A percentile compares a stretch with the other conserved stretches of the same genome.
phyloP scores from a whole-genome alignment of 139 green algal genomes.

The Ettlia oleoabundans region DNA sequence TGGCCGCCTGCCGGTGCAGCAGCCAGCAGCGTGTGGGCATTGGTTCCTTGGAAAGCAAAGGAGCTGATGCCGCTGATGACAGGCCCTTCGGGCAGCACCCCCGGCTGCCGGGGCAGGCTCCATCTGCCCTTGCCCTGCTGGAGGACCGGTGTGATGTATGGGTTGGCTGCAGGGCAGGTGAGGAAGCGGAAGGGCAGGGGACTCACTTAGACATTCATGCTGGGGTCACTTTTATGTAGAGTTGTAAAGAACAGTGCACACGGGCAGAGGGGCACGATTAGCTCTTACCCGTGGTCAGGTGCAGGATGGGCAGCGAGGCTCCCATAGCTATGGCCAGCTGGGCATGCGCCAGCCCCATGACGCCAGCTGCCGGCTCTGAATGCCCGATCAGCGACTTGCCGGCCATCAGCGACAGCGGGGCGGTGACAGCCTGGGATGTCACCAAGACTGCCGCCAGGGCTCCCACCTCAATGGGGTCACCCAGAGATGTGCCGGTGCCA shows the following conservation, averaged over 20 bases:
- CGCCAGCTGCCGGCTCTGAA: slow-evolving; percentile 56
- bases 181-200: not conserved
- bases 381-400: slow-evolving; percentile 63
- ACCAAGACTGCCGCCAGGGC: slow-evolving; percentile 54
- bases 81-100: not conserved
- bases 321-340: slow-evolving; percentile 1
- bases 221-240: too few species aligned
- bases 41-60: slow-evolving; percentile 89
- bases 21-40: slow-evolving; percentile 66
- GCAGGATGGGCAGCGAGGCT: slow-evolving; percentile 29
- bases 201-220: too few species aligned
- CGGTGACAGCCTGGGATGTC: slow-evolving; percentile 26
- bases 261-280: too few species aligned
- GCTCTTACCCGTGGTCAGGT: slow-evolving; percentile 35
- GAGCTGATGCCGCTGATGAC: slow-evolving; percentile 66
- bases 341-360: slow-evolving; percentile 48
- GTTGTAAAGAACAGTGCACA: not conserved
- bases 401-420: slow-evolving; percentile 48
- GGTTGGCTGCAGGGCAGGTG: slow-evolving; percentile 33
- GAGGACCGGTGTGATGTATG: slow-evolving; percentile 29
- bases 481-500: slow-evolving; percentile 76
- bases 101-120: slow-evolving; percentile 48
- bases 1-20: not conserved
- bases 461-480: slow-evolving; percentile 89
- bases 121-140: slow-evolving; percentile 30